Base-by-base conservation (phyloP, 805 yeast genomes). In the Wickerhamomyces chambardii region DNA sequence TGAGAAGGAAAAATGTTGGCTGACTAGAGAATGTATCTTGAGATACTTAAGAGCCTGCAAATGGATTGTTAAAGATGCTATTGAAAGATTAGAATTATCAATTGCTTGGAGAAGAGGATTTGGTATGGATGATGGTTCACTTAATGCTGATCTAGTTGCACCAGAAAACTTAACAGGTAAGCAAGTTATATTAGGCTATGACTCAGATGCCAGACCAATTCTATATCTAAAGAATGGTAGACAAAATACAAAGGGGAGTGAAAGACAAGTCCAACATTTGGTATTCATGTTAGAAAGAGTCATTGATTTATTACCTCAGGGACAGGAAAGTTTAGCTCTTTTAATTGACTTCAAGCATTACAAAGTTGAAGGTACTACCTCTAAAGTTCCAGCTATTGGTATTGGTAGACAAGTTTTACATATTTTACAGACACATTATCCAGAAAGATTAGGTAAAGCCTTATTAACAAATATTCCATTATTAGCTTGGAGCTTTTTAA, bases 371-470 rank as follows among this genome's bases (percentile, higher is more conserved):
- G 77, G 83, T 39, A 66, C 64, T 52, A 50, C 69, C 51, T 1
- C 63, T 38, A 85, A 83, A 53, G 75, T 86, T 37, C 97, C 97
- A n/a, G 86, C 95, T 2, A 66, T 90, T 30, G 71, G 82, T 34
- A 83, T 78, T 15, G 97, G 96, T 26, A 80, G 89, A 54, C 95
- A 87, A 60, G 97, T 90, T 24, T 68, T 92, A 45, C 85, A 83
- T 56, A 92, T 92, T 55, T 66, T 92, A 48, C 99, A 92, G 61
- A 87, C 95, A 11, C 99, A 92, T 59, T 92, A 92, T 56, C 98
- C 98, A 4, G 99, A 92, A 57, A 74, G 99, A 50, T 68, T 92
- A 40, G 99, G 99, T 28, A 82, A 80, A 53, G 97, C 97, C 0
- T 67, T 89, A 32, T 67, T 92, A 36, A 83, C 92, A 36, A 87